phyloP scores from a whole-genome alignment of 129 eudicot species.

The Solidago caesia region DNA sequence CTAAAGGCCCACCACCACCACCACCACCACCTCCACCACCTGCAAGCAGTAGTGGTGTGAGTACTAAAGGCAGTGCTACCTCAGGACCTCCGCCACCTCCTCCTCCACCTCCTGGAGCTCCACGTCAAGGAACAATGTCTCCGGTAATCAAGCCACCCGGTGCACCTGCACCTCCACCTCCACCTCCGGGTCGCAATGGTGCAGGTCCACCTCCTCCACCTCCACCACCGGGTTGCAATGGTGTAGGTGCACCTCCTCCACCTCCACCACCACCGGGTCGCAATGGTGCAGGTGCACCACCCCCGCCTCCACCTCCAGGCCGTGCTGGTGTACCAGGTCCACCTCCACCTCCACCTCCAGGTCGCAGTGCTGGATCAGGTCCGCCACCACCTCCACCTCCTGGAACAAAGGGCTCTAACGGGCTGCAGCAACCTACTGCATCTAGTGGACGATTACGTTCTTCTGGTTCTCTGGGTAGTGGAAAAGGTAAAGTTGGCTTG shows the following conservation, averaged over 20 bases:
- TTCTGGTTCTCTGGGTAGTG: slow-evolving; percentile 44
- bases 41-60: not conserved
- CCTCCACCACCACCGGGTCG: slow-evolving; percentile 40
- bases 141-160: slow-evolving; percentile 21
- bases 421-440: slow-evolving; percentile 47
- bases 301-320: slow-evolving; percentile 56
- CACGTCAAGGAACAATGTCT: slow-evolving; percentile 28
- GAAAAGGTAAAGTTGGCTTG: slow-evolving; percentile 50
- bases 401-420: slow-evolving; percentile 35
- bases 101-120: slow-evolving; percentile 38
- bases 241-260: slow-evolving; percentile 21
- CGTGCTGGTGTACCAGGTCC: slow-evolving; percentile 28
- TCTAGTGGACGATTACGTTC: slow-evolving; percentile 53
- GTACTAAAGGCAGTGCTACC: slow-evolving; percentile 7
- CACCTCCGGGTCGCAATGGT: slow-evolving; percentile 30
- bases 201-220: slow-evolving; percentile 31
- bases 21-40: slow-evolving; percentile 21
- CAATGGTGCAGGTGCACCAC: slow-evolving; percentile 27
- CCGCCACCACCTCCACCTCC: slow-evolving; percentile 66
- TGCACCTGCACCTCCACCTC: slow-evolving; percentile 43
- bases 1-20: slow-evolving; percentile 10
- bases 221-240: slow-evolving; percentile 35
- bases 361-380: slow-evolving; percentile 39
- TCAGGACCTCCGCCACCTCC: slow-evolving; percentile 30
- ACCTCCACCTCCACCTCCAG: slow-evolving; percentile 47